Base-by-base conservation (phyloP, 352 stramenopile genomes). In the Phytophthora palmivora region DNA sequence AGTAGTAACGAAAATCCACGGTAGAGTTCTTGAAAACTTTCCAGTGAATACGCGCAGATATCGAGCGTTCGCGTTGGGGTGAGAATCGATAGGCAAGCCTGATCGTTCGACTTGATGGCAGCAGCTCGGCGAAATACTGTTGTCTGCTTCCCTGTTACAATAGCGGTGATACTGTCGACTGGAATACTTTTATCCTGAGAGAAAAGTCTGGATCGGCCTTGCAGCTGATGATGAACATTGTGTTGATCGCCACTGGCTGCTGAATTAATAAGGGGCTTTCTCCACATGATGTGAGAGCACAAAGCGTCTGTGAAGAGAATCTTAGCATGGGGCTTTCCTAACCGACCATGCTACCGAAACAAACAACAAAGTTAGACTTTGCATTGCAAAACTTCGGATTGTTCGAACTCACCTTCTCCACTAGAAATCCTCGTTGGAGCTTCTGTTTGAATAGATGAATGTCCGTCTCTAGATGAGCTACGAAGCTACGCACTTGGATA, bases 221-320 rank as follows among this genome's bases (percentile, higher is more conserved):
- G 34, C 5, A 37, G 8, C 14, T 67, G 34, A 26, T 62, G 42
- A 21, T 61, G 26, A 41, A 53, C 15, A 3, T 60, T 36, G 19
- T 38, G 8, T 18, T 69, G 36, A 19, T 74, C 61, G 5, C 16
- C 24, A 12, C 33, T 9, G 24, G 8, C 15, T 14, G 18, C 7
- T 47, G 32, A n/a, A n/a, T n/a, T n/a, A n/a, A n/a, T 26, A 10
- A 47, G 26, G 16, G 72, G 70, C 19, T 82, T 84, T 46, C 62
- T 70, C 76, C 73, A 81, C 67, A 80, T 66, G 4, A 84, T 51
- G 26, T 67, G 57, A 0, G 62, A 70, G 34, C 73, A 76, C n/a
- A 63, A 14, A 4, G 60, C 37, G 28, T 84, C 67, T 3, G 57
- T 68, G 52, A 71, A 80, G n/a, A 84, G 46, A 36, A 78, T 11